Evolutionary conservation across 495 filamentous ascomycete species (phyloP).

Genomic region (Neurospora africana): DNA sequence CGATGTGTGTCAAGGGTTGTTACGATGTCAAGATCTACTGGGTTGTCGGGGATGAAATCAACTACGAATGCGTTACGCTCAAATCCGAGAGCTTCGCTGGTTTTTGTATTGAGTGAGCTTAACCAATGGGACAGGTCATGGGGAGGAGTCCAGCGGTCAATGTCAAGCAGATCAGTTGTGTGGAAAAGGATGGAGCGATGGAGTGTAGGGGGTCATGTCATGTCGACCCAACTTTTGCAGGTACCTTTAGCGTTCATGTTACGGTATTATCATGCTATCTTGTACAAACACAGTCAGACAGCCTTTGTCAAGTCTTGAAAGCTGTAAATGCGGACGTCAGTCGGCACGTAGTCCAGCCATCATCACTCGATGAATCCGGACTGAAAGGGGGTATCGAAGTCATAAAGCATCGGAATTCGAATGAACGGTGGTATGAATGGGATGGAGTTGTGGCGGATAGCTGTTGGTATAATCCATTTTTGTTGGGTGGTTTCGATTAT

Average conservation of each 20-base stretch:
- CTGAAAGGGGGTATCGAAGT: neutral
- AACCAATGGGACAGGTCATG: neutral
- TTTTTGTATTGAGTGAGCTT: neutral
- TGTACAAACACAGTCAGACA: neutral
- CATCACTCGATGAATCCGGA: neutral
- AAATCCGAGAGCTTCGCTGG: neutral
- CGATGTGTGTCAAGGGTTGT: neutral
- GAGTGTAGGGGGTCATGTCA: neutral
- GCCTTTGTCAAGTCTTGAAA: neutral
- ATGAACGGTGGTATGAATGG: neutral
- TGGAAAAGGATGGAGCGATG: neutral
- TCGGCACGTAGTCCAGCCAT: neutral
- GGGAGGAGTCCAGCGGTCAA: neutral
- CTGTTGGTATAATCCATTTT: neutral
- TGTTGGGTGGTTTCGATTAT: conserved; percentile 2
- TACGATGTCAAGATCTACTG: neutral
- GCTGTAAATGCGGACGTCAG: neutral
- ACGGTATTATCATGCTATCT: neutral
- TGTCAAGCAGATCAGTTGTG: neutral
- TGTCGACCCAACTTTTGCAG: neutral
- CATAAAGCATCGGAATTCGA: neutral
- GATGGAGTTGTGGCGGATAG: neutral
- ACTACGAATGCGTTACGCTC: neutral
- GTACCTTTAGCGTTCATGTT: neutral
- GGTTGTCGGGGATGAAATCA: neutral